A percentile compares a stretch with the other conserved stretches of the same genome.
Conservation (phyloP, 805 yeast genomes). For the Hermanozyma aechmeae region DNA sequence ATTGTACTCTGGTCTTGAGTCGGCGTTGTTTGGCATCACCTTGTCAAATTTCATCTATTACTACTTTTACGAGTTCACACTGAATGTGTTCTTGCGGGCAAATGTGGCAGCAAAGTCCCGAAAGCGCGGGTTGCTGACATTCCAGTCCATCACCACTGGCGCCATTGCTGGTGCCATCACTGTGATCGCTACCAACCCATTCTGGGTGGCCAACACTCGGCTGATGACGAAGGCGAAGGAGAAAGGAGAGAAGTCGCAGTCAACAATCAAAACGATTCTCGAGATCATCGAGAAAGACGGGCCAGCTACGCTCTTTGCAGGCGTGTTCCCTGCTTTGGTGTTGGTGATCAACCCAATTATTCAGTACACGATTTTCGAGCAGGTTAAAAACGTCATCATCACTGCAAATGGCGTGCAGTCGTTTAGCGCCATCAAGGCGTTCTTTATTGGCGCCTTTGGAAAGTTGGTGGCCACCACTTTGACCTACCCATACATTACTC, state of each 20-base stretch:
- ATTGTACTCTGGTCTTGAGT: slow-evolving; percentile 77
- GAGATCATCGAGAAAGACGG: slow-evolving; percentile 70
- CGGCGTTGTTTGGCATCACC: slow-evolving; percentile 80
- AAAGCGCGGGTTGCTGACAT: slow-evolving; percentile 40
- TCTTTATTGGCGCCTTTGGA: slow-evolving; percentile 81
- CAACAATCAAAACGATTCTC: slow-evolving; percentile 47
- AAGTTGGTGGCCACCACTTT: slow-evolving; percentile 81
- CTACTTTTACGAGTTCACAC: slow-evolving; percentile 76
- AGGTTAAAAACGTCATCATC: slow-evolving; percentile 58
- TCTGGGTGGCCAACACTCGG: slow-evolving; percentile 92
- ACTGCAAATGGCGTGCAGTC: slow-evolving; percentile 39
- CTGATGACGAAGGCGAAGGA: slow-evolving; percentile 52
- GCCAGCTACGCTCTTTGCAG: slow-evolving; percentile 62
- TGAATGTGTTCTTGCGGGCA: slow-evolving; percentile 32
- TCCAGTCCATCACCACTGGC: slow-evolving; percentile 68
- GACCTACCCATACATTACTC: slow-evolving; percentile 87
- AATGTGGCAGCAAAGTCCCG: slow-evolving; percentile 18
- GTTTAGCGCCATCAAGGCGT: slow-evolving; percentile 69
- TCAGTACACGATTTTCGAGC: slow-evolving; percentile 89
- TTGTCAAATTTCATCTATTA: slow-evolving; percentile 84
- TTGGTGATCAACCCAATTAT: slow-evolving; percentile 83
- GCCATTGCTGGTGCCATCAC: slow-evolving; percentile 84
- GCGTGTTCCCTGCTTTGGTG: slow-evolving; percentile 80
- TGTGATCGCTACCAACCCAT: slow-evolving; percentile 74
- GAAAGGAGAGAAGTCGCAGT: slow-evolving; percentile 12